phyloP scores from a whole-genome alignment of 139 green algal genomes.

The Chlorella ohadii region DNA sequence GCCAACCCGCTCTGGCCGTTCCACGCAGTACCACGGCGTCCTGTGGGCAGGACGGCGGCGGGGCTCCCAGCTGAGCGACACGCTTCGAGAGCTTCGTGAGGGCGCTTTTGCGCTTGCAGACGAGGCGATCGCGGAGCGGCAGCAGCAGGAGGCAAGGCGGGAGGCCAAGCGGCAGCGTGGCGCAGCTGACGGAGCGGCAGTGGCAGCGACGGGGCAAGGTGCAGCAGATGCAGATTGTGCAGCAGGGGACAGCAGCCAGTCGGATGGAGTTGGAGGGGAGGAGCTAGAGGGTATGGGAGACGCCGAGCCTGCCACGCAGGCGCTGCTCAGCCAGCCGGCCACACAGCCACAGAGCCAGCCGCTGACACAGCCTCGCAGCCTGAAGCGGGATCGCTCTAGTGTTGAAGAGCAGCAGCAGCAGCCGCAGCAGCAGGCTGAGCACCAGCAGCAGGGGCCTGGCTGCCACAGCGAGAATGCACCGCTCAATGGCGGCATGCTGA shows the following conservation, averaged over 20 bases:
- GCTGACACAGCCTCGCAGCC: not conserved
- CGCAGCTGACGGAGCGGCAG: not conserved
- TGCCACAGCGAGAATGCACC: not conserved
- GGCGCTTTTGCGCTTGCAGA: constrained; percentile 8
- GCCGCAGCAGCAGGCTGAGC: not conserved
- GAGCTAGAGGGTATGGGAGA: not conserved
- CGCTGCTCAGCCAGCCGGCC: not conserved
- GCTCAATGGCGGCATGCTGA: not conserved
- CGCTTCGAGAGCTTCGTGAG: constrained; percentile 13
- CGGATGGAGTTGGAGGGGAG: not conserved
- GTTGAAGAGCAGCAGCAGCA: not conserved
- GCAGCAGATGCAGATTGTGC: not conserved
- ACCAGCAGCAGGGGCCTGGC: too few species aligned
- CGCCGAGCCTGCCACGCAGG: not conserved
- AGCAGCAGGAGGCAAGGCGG: not conserved
- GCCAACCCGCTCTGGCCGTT: too few species aligned
- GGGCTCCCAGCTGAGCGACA: not conserved
- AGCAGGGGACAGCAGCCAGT: not conserved
- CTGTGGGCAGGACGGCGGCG: constrained; percentile 12
- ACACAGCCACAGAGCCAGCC: not conserved
- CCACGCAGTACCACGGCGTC: constrained; percentile 19
- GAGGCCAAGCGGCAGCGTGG: not conserved
- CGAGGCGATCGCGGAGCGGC: not conserved
- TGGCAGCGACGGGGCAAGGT: not conserved
- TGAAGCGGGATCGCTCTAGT: constrained; percentile 14